Conservation (phyloP, 73 alveolate species). For the Uronychia setigera region DNA sequence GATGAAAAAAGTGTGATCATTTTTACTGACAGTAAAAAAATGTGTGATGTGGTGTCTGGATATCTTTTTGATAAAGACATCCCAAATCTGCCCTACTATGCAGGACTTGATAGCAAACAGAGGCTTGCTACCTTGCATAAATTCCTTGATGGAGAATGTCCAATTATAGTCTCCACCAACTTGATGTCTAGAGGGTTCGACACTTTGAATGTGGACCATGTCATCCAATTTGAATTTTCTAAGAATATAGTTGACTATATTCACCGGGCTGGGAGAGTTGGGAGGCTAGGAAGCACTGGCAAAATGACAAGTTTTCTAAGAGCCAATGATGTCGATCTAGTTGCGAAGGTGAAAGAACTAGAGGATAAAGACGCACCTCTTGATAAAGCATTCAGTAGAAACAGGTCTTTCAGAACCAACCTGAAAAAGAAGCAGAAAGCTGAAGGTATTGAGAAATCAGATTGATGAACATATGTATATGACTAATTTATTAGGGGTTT, state of each 20-base stretch:
- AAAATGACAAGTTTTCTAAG: constrained; percentile 76
- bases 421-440: no score
- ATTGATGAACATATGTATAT: no score
- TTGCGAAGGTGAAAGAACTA: constrained; percentile 13
- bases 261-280: constrained; percentile 96
- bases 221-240: constrained; percentile 74
- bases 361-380: background rate
- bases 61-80: constrained; percentile 35
- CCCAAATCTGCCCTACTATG: constrained; percentile 54
- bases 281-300: constrained; percentile 93
- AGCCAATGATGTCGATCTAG: constrained; percentile 57
- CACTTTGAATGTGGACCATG: constrained; percentile 68
- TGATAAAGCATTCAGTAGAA: background rate
- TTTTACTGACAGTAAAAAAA: constrained; percentile 40
- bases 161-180: constrained; percentile 63
- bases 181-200: constrained; percentile 76
- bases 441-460: no score
- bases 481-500: no score
- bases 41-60: constrained; percentile 28
- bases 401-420: background rate
- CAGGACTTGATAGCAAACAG: constrained; percentile 38
- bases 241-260: constrained; percentile 68
- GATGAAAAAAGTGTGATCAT: constrained; percentile 19
- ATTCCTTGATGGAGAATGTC: background rate
- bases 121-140: constrained; percentile 35